phyloP scores from a whole-genome alignment of 176 grass and related monocot species.

The Aegilops tauschii region DNA sequence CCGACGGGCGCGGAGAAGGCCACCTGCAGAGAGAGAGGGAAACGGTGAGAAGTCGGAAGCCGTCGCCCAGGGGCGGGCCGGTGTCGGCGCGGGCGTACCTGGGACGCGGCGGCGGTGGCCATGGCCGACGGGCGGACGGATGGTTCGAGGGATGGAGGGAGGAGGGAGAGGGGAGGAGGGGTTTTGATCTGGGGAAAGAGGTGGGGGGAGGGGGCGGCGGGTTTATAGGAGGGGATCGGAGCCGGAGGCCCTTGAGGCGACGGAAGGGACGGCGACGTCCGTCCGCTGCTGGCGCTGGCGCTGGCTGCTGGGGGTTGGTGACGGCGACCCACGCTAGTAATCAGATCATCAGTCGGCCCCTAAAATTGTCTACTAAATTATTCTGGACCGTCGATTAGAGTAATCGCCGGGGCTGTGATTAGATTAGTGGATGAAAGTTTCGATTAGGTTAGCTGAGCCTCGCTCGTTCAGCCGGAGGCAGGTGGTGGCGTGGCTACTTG shows the following conservation, averaged over 20 bases:
- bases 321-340: neutral
- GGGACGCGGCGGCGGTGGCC: slow-evolving; percentile 33
- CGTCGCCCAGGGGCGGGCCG: neutral
- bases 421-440: neutral
- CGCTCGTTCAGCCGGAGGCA: neutral
- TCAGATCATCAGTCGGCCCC: neutral
- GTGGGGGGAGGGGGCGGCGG: neutral
- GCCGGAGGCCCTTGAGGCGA: slow-evolving; percentile 36
- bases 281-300: neutral
- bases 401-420: neutral
- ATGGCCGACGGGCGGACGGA: slow-evolving; percentile 13
- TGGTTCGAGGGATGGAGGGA: neutral
- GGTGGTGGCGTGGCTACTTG: slow-evolving; percentile 7
- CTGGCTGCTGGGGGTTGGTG: neutral
- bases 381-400: neutral
- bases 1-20: slow-evolving; percentile 21
- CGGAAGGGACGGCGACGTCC: slow-evolving; percentile 47
- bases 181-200: slow-evolving; percentile 27
- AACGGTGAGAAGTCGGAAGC: neutral
- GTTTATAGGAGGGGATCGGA: slow-evolving; percentile 42
- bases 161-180: neutral
- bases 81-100: neutral
- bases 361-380: neutral
- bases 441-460: too few relatives aligned
- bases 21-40: slow-evolving; percentile 11